Evolutionary conservation across 805 yeast genomes (phyloP), one percentile per base, ranked within the genome.

Genomic region (Lipomyces sp.): DNA sequence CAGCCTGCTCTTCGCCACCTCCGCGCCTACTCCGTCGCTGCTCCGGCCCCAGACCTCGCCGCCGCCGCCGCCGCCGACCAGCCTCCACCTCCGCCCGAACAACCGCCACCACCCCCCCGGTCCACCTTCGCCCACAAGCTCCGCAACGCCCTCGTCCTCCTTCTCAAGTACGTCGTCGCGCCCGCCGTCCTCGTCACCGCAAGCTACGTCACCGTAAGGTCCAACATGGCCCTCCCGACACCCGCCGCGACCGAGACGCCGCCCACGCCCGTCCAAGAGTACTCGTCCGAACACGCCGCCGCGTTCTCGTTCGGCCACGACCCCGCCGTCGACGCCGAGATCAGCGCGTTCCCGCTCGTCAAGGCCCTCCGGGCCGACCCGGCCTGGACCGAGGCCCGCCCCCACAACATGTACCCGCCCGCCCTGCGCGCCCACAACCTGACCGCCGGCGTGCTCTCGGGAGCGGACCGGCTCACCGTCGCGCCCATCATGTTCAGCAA

Each of bases 381-480:
- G 7, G 47, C 47, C 0, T 63, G 47, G 40, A 39, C 14, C 11
- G 70, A 67, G 49, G 39, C 60, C 2, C 43, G 59, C 11, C 65
- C 68, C 33, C 65, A 59, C 39, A 61, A 55, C 21, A 50, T 50
- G 13, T 46, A 60, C 14, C 71, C 70, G 1, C 45, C 33, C 7
- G 51, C 48, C 19, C 50, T 53, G 22, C 24, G 45, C 13, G 35
- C 29, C 14, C 55, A 64, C 4, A 62, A 69, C 4, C 44, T 80
- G 69, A 69, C 69, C 13, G 74, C 81, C 58, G 68, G 76, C n/a
- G 74, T 85, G 0, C 68, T 89, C 41, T 70, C 79, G 2, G 77
- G 75, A 1, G 89, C 95, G 0, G 96, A 96, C 6, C 93, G 89
- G 0, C 76, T 91, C 50, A 78, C 86, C 1, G 76, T 87, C 35